Base-by-base conservation (phyloP, 176 grass and related monocot genomes). In the Bothriochloa decipiens region DNA sequence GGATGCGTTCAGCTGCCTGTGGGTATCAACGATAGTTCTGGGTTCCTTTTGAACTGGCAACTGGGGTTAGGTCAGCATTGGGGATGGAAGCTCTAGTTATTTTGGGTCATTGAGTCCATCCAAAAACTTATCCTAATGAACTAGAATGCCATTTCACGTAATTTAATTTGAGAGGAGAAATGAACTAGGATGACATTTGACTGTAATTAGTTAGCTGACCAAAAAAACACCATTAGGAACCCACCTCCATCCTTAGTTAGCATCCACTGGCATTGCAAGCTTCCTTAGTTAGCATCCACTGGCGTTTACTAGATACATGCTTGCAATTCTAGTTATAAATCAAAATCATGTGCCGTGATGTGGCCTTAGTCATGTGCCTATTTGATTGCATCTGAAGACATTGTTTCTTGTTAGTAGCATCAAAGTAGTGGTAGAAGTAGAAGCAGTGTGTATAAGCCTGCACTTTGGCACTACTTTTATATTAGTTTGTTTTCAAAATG, bases 1-100 rank as follows among this genome's bases (percentile, higher is more conserved):
- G 68, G 67, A 36, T 33, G 73, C 33, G 22, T n/a, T 60, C 74
- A 79, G 80, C 75, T 49, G 49, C 47, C 37, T 16, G 60, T 74
- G 11, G 36, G 46, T 60, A 60, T 74, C 63, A n/a, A 43, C 60
- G 27, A 11, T 13, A 1, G 27, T 58, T 7, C 14, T 11, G 7
- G 37, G 46, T 10, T 23, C 36, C 12, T 23, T 62, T 50, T 46
- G 58, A 39, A 61, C 22, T 32, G 29, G 29, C 29, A 32, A 32
- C 29, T 79, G 61, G 3, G 27, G 4, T 35, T 82, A 66, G 46
- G 20, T 86, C 74, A 18, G 12, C 4, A 40, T 23, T 25, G 23
- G 22, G 57, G 8, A 61, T 61, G 22, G 9, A 25, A 25, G 8
- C 23, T 25, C 22, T 25, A 61, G 23, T 61, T 61, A 11, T 22